Percentiles rank a stretch among this genome's conserved stretches.
Evolutionary conservation across 208 protist species (phyloP).

Genomic region (Crithidia thermophila): DNA sequence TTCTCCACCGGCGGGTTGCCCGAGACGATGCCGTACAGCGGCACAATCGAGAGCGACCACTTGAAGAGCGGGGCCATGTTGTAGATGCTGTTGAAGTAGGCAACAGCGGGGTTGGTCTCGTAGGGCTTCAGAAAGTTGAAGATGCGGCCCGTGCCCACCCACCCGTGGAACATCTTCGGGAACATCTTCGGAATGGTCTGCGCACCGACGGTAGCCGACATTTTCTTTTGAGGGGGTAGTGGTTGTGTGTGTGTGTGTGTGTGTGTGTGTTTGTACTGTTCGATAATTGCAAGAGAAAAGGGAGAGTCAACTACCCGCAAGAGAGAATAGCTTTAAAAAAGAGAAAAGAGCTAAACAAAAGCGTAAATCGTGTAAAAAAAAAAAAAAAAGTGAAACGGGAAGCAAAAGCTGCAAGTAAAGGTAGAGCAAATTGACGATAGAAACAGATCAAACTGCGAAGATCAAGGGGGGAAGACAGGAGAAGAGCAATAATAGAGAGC

Average conservation of each 20-base stretch:
- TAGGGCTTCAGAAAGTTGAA: conserved; percentile 81
- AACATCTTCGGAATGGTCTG: conserved; percentile 82
- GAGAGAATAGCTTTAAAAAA: too few relatives aligned
- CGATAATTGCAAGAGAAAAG: too few relatives aligned
- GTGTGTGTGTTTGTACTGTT: too few relatives aligned
- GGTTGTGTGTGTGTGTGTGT: too few relatives aligned
- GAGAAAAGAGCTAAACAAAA: not conserved
- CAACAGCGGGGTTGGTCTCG: conserved; percentile 69
- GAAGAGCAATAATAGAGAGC: not conserved
- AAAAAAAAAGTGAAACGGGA: not conserved
- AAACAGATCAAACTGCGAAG: not conserved
- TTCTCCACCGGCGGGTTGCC: conserved; percentile 84
- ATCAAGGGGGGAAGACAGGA: not conserved
- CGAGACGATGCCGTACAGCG: conserved; percentile 82
- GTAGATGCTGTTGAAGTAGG: conserved; percentile 87
- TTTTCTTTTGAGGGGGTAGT: too few relatives aligned
- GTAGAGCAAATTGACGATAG: not conserved
- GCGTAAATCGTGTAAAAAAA: not conserved
- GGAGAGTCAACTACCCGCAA: too few relatives aligned
- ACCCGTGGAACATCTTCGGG: conserved; percentile 74
- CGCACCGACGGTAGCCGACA: conserved; percentile 43
- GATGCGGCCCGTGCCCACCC: conserved; percentile 70
- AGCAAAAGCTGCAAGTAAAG: conserved; percentile 1
- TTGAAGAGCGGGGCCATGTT: conserved; percentile 88
- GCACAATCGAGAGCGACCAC: conserved; percentile 88